phyloP scores from a whole-genome alignment of 257 asterid species.

The Rhazya stricta region DNA sequence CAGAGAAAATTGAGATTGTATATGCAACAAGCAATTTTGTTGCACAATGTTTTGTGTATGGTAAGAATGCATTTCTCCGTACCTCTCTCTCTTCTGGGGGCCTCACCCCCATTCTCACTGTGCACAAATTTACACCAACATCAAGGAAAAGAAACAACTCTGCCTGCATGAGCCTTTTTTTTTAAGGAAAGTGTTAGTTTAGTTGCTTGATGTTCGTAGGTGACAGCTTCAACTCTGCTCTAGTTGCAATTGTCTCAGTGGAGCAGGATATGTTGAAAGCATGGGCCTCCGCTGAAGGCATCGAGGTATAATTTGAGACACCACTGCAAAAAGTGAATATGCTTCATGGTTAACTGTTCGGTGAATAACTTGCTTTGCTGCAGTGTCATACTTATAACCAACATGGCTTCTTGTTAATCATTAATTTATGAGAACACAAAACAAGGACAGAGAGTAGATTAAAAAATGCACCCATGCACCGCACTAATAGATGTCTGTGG shows the following conservation, averaged over 20 bases:
- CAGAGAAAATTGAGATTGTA: conserved; percentile 89
- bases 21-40: conserved; percentile 87
- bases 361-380: neutral
- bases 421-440: neutral
- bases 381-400: too few relatives aligned
- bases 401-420: neutral
- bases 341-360: neutral
- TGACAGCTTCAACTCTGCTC: conserved; percentile 57
- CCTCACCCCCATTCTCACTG: neutral
- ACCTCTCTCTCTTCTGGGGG: neutral
- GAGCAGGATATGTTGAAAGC: conserved; percentile 56
- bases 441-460: neutral
- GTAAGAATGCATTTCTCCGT: conserved; percentile 31
- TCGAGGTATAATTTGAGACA: conserved; percentile 35
- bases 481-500: too few relatives aligned
- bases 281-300: conserved; percentile 61
- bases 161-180: neutral
- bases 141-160: neutral
- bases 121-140: neutral
- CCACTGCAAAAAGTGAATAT: neutral
- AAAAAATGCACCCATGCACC: neutral
- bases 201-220: conserved; percentile 32
- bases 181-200: neutral
- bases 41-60: conserved; percentile 84
- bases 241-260: conserved; percentile 56